phyloP scores from a whole-genome alignment of 2,329 filamentous ascomycete species.

The Amphichorda felina region DNA sequence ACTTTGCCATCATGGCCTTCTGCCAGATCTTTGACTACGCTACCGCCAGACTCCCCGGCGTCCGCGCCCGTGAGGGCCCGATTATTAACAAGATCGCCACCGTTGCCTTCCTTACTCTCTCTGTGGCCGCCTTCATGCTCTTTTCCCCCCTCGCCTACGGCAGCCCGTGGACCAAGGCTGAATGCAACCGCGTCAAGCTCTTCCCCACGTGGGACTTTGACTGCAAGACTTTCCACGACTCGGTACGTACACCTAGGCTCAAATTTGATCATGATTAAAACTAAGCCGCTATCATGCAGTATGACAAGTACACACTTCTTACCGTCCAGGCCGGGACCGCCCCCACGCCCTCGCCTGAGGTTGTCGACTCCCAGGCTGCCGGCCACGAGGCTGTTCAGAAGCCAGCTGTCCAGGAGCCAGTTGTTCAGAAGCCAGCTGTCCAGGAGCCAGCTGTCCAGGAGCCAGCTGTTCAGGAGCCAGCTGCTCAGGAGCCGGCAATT shows the following conservation, averaged over 20 bases:
- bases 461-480: background rate
- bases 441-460: background rate
- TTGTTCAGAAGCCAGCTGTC: background rate
- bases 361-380: conserved; percentile 5
- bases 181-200: conserved; percentile 81
- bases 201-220: conserved; percentile 93
- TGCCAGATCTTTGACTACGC: conserved; percentile 84
- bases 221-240: conserved; percentile 83
- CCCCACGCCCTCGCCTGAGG: conserved; percentile 8
- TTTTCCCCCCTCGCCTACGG: conserved; percentile 87
- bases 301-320: conserved; percentile 31
- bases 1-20: conserved; percentile 83
- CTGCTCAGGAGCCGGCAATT: background rate
- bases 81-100: conserved; percentile 64
- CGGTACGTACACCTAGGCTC: conserved; percentile 49
- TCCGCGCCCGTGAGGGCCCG: conserved; percentile 55
- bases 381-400: background rate
- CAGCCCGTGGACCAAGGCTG: conserved; percentile 81
- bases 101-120: conserved; percentile 60
- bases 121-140: conserved; percentile 67
- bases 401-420: background rate
- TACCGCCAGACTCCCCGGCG: conserved; percentile 57
- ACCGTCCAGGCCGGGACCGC: conserved; percentile 12
- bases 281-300: conserved; percentile 14
- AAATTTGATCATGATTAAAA: background rate